phyloP scores from a whole-genome alignment of 75 land plant species.

The Pinus albicaulis region DNA sequence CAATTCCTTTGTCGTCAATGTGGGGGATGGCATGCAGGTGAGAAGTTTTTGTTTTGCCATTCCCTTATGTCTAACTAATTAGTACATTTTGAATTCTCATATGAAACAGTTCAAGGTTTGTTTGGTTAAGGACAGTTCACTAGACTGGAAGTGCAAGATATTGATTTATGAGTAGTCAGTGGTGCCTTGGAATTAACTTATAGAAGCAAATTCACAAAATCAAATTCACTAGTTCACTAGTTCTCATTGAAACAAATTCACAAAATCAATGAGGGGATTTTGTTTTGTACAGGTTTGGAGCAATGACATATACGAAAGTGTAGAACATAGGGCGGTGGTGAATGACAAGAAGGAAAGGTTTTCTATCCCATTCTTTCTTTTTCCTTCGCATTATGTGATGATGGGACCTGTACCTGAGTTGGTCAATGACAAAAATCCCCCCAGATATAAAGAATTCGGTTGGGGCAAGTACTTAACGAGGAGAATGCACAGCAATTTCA shows the following conservation, averaged over 20 bases:
- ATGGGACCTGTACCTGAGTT: slow-evolving; percentile 58
- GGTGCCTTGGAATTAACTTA: no score
- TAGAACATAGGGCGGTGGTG: slow-evolving; percentile 17
- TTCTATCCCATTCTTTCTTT: slow-evolving; percentile 70
- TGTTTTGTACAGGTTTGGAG: slow-evolving; percentile 63
- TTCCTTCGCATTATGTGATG: slow-evolving; percentile 37
- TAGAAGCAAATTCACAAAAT: no score
- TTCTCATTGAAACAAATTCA: no score
- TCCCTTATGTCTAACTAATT: no score
- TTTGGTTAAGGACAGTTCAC: no score
- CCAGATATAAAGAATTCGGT: slow-evolving; percentile 54
- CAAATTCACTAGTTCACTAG: no score
- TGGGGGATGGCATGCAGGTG: slow-evolving; percentile 63
- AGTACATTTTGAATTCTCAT: no score
- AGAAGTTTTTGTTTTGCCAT: background rate
- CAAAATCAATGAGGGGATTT: background rate
- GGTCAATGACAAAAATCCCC: slow-evolving; percentile 29
- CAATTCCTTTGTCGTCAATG: slow-evolving; percentile 62
- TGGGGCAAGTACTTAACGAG: slow-evolving; percentile 62
- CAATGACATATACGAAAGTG: slow-evolving; percentile 62
- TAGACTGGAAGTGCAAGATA: no score
- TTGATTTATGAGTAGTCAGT: no score
- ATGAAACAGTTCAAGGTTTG: no score
- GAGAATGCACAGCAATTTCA: slow-evolving; percentile 57
- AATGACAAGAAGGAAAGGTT: slow-evolving; percentile 52